Evolutionary conservation across 2,329 filamentous ascomycete genomes (phyloP), one percentile per base, ranked within the genome.

Genomic region (Alternaria sp.): DNA sequence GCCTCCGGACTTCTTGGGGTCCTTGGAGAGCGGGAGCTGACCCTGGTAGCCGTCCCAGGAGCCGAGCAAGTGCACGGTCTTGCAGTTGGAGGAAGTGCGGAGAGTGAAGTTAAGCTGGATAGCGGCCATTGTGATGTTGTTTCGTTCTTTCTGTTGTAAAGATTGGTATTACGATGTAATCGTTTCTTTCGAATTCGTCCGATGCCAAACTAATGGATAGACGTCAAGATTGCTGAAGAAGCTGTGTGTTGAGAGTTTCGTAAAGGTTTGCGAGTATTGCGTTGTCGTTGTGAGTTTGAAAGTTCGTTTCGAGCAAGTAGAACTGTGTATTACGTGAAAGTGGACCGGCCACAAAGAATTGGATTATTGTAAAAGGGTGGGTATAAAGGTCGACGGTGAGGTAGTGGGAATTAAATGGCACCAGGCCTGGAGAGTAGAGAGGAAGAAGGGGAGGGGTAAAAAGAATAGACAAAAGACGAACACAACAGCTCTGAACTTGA

Each of bases 1-100:
- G 73, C 91, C 91, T 79, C 93, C 93, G 61, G 91, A 89, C 86
- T 97, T 97, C 83, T 90, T 90, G 52, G 91, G 88, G 78, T 97
- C 93, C 85, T 93, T 94, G 83, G 93, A 93, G 74, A 98, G 91
- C 60, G 95, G 95, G 76, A 97, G 92, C 84, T 97, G 95, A 72
- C 93, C 93, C 73, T 88, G 86, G 88, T 99, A 99, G 87, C 92
- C 92, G 86, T 99, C 96, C 95, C 95, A 99, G 73, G 95, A 98
- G 78, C 95, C 95, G 83, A 98, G 91, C 73, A 99, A 88, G 81
- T 98, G 95, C 80, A 97, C 95, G 78, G 94, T 95, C 89, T 97
- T 97, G 88, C 96, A 93, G 84, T 93, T 93, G 80, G 93, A 90
- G 79, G 94, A 97, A 81, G 96, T 96, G 85, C 94, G 93, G 82